phyloP scores from a whole-genome alignment of 768 basidiomycete species.

The Leucosporidium yakuticum region DNA sequence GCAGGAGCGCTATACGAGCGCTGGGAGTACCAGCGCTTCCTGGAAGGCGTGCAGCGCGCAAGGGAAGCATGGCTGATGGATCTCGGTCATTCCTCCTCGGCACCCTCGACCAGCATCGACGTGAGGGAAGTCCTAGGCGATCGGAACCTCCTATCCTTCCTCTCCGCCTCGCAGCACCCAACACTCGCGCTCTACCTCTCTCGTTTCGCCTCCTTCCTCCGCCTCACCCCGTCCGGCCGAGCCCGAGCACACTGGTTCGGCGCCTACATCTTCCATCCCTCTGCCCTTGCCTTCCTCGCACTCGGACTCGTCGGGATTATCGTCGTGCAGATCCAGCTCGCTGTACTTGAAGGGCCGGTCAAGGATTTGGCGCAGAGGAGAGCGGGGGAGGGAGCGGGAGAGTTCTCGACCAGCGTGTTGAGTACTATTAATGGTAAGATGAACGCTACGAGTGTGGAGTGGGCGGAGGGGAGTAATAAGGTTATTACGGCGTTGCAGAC shows the following conservation, averaged over 20 bases:
- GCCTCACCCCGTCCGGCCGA: constrained; percentile 58
- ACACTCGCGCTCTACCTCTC: constrained; percentile 63
- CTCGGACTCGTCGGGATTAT: constrained; percentile 88
- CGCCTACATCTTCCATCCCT: constrained; percentile 83
- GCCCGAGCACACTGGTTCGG: constrained; percentile 78
- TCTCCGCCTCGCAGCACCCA: constrained; percentile 64
- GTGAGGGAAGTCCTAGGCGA: constrained; percentile 12
- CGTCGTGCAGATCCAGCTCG: constrained; percentile 77
- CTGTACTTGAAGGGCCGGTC: constrained; percentile 64
- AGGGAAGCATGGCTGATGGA: constrained; percentile 67
- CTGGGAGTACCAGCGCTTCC: constrained; percentile 77
- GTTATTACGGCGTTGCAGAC: constrained; percentile 65
- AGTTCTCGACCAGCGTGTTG: constrained; percentile 66
- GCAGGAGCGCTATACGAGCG: constrained; percentile 73
- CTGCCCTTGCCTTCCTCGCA: constrained; percentile 81
- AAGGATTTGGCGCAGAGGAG: constrained; percentile 60
- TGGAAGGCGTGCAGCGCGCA: constrained; percentile 59
- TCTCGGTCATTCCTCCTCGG: constrained; percentile 50
- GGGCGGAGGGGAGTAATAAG: constrained; percentile 69
- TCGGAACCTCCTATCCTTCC: constrained; percentile 64
- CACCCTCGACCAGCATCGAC: not conserved
- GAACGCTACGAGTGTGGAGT: constrained; percentile 68
- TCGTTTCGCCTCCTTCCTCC: constrained; percentile 51
- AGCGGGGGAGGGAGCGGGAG: constrained; percentile 56
- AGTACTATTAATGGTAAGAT: constrained; percentile 68